Percentiles rank a stretch among this genome's conserved stretches.
Evolutionary conservation across 257 asterid genomes (phyloP).

Genomic region (Solanum medicagineum): DNA sequence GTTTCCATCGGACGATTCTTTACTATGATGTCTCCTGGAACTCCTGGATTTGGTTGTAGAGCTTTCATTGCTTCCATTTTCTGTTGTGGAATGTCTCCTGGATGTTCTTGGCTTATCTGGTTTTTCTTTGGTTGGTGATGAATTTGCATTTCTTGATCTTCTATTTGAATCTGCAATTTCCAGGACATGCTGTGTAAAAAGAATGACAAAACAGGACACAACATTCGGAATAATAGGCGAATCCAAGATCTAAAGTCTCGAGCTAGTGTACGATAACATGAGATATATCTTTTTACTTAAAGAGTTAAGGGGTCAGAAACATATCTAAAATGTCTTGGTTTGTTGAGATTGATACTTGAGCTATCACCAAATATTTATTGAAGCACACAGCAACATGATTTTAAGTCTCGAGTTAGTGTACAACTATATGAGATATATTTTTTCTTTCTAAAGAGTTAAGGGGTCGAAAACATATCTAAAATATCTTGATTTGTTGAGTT

Average conservation of each 20-base stretch:
- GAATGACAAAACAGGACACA: background rate
- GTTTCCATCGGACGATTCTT: constrained; percentile 28
- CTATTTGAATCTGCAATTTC: constrained; percentile 10
- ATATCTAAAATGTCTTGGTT: background rate
- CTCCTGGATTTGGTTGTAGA: constrained; percentile 27
- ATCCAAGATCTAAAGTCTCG: background rate
- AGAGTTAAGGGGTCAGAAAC: background rate
- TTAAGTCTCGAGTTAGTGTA: background rate
- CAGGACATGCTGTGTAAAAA: background rate
- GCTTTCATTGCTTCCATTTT: constrained; percentile 11
- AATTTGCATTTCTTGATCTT: constrained; percentile 10
- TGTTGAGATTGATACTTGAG: too few relatives aligned
- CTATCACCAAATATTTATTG: background rate
- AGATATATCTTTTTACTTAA: background rate
- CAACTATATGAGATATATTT: background rate
- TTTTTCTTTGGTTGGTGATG: constrained; percentile 16
- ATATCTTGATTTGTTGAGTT: accelerated
- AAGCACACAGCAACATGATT: background rate
- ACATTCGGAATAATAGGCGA: background rate
- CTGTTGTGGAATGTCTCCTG: constrained; percentile 28
- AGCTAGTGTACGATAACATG: background rate
- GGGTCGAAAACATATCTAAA: too few relatives aligned
- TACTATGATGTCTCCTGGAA: constrained; percentile 35
- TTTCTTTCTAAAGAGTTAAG: too few relatives aligned
- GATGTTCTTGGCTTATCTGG: constrained; percentile 35